Conservation (phyloP, 768 basidiomycete species). For the Boletus bicolor region DNA sequence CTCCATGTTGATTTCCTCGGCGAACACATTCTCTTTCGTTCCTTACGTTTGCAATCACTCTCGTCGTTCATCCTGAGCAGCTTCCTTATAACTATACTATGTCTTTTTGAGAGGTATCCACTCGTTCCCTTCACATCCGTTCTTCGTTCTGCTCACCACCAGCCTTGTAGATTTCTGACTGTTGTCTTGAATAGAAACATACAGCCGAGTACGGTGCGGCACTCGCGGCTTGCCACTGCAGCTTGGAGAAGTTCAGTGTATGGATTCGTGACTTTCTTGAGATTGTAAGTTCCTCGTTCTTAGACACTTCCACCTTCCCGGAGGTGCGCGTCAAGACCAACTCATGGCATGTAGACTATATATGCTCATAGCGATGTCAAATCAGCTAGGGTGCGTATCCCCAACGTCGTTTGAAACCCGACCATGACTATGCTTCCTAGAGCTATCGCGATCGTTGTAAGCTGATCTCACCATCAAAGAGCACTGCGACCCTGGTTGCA, state of each 20-base stretch:
- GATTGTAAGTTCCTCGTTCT: conserved; percentile 48
- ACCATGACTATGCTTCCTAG: conserved; percentile 14
- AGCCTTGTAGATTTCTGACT: conserved; percentile 43
- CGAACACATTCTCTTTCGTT: conserved; percentile 44
- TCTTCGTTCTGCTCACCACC: not conserved
- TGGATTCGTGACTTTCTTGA: conserved; percentile 52
- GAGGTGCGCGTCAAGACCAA: not conserved
- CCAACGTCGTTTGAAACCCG: not conserved
- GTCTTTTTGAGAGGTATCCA: conserved; percentile 55
- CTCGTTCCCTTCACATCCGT: not conserved
- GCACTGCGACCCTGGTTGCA: not conserved
- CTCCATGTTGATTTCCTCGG: conserved; percentile 42
- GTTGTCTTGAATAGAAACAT: conserved; percentile 48
- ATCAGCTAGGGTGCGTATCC: conserved; percentile 58
- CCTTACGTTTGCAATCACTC: conserved; percentile 45
- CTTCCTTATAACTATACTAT: conserved; percentile 45
- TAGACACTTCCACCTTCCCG: not conserved
- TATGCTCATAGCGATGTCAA: conserved; percentile 73
- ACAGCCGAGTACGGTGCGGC: conserved; percentile 39
- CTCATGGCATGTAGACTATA: conserved; percentile 45
- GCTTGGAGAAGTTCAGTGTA: conserved; percentile 56
- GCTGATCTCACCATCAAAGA: not conserved
- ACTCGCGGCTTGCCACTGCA: conserved; percentile 44
- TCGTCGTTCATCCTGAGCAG: conserved; percentile 47
- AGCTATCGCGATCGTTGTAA: conserved; percentile 26